These are phyloP conservation scores for Cicer chorassanicum DNA, from an alignment of 306 rosid genomes.

Conservation along the genomic window DNA sequence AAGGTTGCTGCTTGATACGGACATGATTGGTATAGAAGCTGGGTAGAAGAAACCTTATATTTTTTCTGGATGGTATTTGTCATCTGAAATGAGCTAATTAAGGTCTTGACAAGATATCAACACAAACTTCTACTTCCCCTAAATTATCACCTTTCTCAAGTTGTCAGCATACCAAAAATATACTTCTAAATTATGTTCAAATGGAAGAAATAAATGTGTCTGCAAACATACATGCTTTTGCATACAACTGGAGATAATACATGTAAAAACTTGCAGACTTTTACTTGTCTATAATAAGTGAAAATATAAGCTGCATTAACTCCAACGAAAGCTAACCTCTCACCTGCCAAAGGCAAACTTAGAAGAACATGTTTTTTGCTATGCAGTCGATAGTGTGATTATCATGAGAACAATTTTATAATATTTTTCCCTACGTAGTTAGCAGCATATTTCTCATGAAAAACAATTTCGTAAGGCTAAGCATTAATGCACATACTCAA, in stretches of 20 bases:
- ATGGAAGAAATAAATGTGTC: background rate
- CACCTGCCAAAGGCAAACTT: background rate
- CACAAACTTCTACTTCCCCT: background rate
- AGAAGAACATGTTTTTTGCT: background rate
- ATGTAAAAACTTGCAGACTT: background rate
- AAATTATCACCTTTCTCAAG: background rate
- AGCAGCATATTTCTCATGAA: constrained; percentile 8
- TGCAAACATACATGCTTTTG: background rate
- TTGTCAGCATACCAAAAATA: background rate
- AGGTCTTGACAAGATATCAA: constrained; percentile 52
- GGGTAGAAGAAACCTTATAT: constrained; percentile 91
- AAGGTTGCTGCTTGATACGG: constrained; percentile 86
- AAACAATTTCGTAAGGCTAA: background rate
- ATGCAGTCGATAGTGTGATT: background rate
- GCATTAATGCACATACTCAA: background rate
- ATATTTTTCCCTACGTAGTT: background rate
- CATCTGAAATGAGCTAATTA: constrained; percentile 73
- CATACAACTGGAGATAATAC: constrained; percentile 10
- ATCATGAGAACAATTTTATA: background rate
- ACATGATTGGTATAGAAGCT: constrained; percentile 89
- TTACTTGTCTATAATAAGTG: background rate
- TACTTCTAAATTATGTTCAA: constrained; percentile 4
- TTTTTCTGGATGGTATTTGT: constrained; percentile 94
- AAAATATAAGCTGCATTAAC: constrained; percentile 9
- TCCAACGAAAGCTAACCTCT: background rate